A percentile compares a stretch with the other conserved stretches of the same genome.
Evolutionary conservation across 192 early-diverging fungal species (phyloP).

Genomic region (Paraglomus occultum): DNA sequence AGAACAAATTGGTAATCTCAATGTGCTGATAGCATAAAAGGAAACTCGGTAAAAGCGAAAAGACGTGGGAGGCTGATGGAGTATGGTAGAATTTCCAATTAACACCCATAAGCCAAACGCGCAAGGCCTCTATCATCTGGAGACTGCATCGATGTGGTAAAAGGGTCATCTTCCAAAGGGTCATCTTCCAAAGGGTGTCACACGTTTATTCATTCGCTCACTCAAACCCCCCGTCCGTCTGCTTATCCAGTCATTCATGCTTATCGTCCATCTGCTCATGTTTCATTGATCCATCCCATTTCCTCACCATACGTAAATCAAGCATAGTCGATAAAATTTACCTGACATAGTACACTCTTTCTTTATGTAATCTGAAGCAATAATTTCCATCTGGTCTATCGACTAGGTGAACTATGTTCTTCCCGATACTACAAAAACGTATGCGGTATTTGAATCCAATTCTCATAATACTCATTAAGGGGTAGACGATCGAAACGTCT

Average conservation of each 20-base stretch:
- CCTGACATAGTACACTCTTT: conserved; percentile 97
- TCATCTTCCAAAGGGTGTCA: conserved; percentile 11
- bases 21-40: too few species aligned
- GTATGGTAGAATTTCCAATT: not conserved
- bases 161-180: conserved; percentile 26
- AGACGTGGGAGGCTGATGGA: too few species aligned
- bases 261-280: not conserved
- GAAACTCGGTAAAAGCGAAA: not conserved
- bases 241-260: too few species aligned
- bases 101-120: too few species aligned
- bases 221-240: not conserved
- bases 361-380: conserved; percentile 93
- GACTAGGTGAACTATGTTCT: conserved; percentile 92
- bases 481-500: not conserved
- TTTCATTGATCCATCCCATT: not conserved
- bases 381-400: conserved; percentile 95
- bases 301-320: not conserved
- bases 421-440: conserved; percentile 69
- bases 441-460: not conserved
- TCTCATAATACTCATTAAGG: not conserved
- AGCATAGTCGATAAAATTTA: conserved; percentile 24
- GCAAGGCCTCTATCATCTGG: too few species aligned
- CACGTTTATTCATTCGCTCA: not conserved
- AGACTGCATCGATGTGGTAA: not conserved
- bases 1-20: not conserved